Evolutionary conservation across 208 protist species (phyloP), one percentile per base, ranked within the genome.

Genomic region (Leishmania tropica): DNA sequence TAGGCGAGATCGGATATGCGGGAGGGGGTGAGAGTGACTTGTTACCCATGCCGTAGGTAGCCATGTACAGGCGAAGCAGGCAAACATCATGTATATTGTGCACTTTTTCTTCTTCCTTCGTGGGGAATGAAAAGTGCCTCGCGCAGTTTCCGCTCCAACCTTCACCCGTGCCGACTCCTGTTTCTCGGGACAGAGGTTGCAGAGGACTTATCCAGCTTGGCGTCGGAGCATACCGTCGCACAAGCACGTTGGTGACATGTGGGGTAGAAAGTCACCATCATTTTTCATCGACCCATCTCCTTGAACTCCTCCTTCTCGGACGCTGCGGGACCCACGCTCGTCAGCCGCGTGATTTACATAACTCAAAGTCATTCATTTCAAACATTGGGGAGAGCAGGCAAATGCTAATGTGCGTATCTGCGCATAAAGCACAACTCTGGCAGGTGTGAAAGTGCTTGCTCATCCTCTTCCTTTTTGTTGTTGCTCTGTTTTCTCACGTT

Each of bases 401-500:
- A 3, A 28, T 73, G 37, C 42, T 15, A 53, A 3, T 21, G 0
- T n/a, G 5, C 53, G 19, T 8, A 28, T 28, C 42, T 47, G 11
- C 42, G 40, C 24, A 47, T 53, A 3, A 35, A 53, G 1, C 21
- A 48, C 42, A 15, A 60, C 3, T 7, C 24, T 60, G 21, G 21
- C 54, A 21, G 54, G 24, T 60, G 54, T 60, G 54, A n/a, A 60
- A 28, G n/a, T 53, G 62, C 75, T 24, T 83, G 53, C 51, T 37
- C 60, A 17, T 0, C 54, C 67, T 60, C 15, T 78, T 81, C 31
- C 7, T 79, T 60, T 76, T 67, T 62, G 75, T 45, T 45, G 42
- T 45, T 45, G 42, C 0, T 45, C 42, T 45, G 75, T 47, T 60
- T 76, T 76, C 51, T 84, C 10, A 24, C 54, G 79, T 48, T 76